Conservation (phyloP, 208 protist species). For the Leishmania tropica region DNA sequence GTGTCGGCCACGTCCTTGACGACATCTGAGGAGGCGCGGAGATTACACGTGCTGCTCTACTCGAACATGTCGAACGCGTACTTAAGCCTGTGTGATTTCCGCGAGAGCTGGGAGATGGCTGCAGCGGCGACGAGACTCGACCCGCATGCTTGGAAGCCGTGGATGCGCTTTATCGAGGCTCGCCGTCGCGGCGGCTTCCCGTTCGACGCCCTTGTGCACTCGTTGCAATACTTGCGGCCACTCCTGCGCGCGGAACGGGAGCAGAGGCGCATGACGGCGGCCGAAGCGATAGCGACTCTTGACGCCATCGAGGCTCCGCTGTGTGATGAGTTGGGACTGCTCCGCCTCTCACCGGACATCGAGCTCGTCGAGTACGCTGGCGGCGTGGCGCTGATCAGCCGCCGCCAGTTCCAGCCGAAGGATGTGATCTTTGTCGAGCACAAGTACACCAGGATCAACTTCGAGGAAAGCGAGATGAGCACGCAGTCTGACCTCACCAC, state of each 20-base stretch:
- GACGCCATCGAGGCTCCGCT: conserved; percentile 41
- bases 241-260: conserved; percentile 44
- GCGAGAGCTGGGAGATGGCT: conserved; percentile 48
- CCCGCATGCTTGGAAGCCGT: conserved; percentile 58
- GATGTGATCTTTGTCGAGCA: conserved; percentile 80
- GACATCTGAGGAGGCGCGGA: neutral
- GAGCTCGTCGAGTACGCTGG: conserved; percentile 75
- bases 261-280: conserved; percentile 21
- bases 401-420: conserved; percentile 52
- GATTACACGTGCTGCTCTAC: conserved; percentile 54
- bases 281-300: conserved; percentile 31
- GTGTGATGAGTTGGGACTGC: conserved; percentile 54
- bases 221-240: conserved; percentile 57
- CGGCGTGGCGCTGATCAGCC: conserved; percentile 78
- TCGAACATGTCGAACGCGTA: conserved; percentile 78
- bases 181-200: conserved; percentile 54
- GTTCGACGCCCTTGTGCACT: conserved; percentile 80
- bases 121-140: conserved; percentile 38
- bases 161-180: conserved; percentile 71
- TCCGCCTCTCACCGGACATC: conserved; percentile 55
- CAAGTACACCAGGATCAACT: conserved; percentile 56
- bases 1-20: neutral
- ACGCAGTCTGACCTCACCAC: conserved; percentile 49
- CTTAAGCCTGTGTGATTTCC: conserved; percentile 31
- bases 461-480: conserved; percentile 48